These are phyloP conservation scores for Diatrype stigma DNA, from an alignment of 2,329 filamentous ascomycete species.

Conservation along the genomic window DNA sequence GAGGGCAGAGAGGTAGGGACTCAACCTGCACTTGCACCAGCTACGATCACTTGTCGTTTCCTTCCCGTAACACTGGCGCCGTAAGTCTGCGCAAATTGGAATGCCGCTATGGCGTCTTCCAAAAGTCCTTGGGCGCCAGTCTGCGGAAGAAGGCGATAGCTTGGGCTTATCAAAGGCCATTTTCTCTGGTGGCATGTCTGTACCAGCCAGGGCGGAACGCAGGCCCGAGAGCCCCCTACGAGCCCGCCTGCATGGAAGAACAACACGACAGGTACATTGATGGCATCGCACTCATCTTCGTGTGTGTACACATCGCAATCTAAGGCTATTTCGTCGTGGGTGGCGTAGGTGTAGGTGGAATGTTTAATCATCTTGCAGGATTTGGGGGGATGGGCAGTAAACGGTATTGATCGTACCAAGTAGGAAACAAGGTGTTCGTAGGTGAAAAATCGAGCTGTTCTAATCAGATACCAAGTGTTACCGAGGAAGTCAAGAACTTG, in stretches of 20 bases:
- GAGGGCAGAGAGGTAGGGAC: neutral
- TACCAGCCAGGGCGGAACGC: constrained; percentile 33
- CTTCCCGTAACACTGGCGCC: constrained; percentile 1
- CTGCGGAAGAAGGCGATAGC: constrained; percentile 33
- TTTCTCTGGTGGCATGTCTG: constrained; percentile 29
- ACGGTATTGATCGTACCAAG: too few species aligned
- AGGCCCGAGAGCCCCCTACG: constrained; percentile 26
- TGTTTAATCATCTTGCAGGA: constrained; percentile 21
- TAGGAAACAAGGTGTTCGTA: too few species aligned
- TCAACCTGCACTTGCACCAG: constrained; percentile 31
- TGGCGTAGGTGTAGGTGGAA: constrained; percentile 24
- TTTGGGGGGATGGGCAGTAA: neutral
- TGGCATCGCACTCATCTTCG: constrained; percentile 13
- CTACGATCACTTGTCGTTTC: constrained; percentile 26
- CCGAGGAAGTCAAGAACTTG: too few species aligned
- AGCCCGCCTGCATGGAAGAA: constrained; percentile 35
- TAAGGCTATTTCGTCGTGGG: constrained; percentile 26
- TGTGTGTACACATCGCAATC: constrained; percentile 32
- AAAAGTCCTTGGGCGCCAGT: constrained; percentile 22
- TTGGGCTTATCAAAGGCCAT: constrained; percentile 32
- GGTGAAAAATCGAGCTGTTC: too few species aligned
- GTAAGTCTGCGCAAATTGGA: constrained; percentile 25
- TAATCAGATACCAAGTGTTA: too few species aligned
- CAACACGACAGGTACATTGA: constrained; percentile 26
- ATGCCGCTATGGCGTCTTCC: constrained; percentile 28